Percentiles rank a stretch among this genome's conserved stretches.
Evolutionary conservation across 768 basidiomycete species (phyloP).

Genomic region (Suillus subluteus): DNA sequence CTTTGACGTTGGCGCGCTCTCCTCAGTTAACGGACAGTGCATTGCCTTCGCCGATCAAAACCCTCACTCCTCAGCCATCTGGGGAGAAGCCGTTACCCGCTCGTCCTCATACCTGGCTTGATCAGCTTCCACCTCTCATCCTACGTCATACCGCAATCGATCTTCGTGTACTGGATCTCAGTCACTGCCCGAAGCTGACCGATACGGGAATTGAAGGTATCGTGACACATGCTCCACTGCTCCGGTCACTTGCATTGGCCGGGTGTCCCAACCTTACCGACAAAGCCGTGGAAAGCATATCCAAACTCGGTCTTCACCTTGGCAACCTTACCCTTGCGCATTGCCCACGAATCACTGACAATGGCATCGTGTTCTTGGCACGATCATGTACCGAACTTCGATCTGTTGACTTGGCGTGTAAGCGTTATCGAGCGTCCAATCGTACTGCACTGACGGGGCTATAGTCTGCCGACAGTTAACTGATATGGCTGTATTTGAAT

Average conservation of each 20-base stretch:
- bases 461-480: constrained; percentile 82
- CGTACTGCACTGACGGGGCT: constrained; percentile 22
- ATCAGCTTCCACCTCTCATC: constrained; percentile 63
- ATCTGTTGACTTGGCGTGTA: constrained; percentile 88
- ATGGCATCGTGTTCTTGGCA: constrained; percentile 66
- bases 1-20: constrained; percentile 79
- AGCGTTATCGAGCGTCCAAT: constrained; percentile 35
- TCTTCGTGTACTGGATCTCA: constrained; percentile 79
- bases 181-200: constrained; percentile 67
- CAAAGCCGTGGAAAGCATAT: constrained; percentile 65
- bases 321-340: constrained; percentile 84
- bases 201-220: constrained; percentile 80
- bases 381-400: constrained; percentile 72
- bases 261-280: constrained; percentile 82
- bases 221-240: constrained; percentile 71
- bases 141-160: constrained; percentile 69
- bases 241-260: constrained; percentile 76
- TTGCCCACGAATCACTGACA: constrained; percentile 79
- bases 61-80: constrained; percentile 29
- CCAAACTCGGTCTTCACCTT: constrained; percentile 71
- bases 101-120: constrained; percentile 62
- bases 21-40: constrained; percentile 75
- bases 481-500: constrained; percentile 82
- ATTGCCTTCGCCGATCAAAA: constrained; percentile 60
- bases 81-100: constrained; percentile 54